These are phyloP conservation scores for Penicillium alfredii DNA, from an alignment of 495 filamentous ascomycete genomes.

Conservation along the genomic window DNA sequence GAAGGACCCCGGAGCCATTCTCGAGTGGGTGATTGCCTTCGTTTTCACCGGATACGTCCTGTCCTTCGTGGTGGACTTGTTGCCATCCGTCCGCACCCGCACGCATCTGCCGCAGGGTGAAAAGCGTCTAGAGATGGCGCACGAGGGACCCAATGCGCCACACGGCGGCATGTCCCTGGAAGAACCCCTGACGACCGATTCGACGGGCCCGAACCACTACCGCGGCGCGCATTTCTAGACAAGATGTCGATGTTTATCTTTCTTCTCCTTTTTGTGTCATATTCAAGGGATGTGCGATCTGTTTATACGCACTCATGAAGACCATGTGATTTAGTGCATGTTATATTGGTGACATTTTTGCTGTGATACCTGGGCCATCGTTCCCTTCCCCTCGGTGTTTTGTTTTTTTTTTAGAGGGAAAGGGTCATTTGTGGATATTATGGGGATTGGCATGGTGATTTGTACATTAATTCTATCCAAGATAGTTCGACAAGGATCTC, in stretches of 20 bases:
- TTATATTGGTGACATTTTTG: neutral
- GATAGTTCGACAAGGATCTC: too few relatives aligned
- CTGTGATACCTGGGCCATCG: neutral
- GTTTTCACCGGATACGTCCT: slow-evolving; percentile 87
- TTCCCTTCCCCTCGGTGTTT: too few relatives aligned
- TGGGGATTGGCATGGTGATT: neutral
- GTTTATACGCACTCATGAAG: slow-evolving; percentile 1
- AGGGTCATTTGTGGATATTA: too few relatives aligned
- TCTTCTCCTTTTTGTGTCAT: too few relatives aligned
- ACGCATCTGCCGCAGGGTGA: slow-evolving; percentile 42
- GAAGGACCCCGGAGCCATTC: slow-evolving; percentile 52
- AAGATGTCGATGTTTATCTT: neutral
- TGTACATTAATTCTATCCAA: too few relatives aligned
- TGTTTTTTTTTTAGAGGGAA: too few relatives aligned
- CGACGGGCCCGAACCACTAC: slow-evolving; percentile 31
- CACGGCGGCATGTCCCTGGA: slow-evolving; percentile 21
- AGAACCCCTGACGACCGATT: slow-evolving; percentile 37
- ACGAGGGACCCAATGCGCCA: slow-evolving; percentile 5
- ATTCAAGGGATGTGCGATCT: too few relatives aligned
- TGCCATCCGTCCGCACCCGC: slow-evolving; percentile 69
- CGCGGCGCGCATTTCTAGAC: slow-evolving; percentile 24
- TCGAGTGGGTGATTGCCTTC: slow-evolving; percentile 83
- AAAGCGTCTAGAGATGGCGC: slow-evolving; percentile 25
- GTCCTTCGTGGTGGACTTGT: slow-evolving; percentile 81
- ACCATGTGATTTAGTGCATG: too few relatives aligned